Evolutionary conservation across 495 filamentous ascomycete genomes (phyloP), one percentile per base, ranked within the genome.

Genomic region (Penicillium silybi): DNA sequence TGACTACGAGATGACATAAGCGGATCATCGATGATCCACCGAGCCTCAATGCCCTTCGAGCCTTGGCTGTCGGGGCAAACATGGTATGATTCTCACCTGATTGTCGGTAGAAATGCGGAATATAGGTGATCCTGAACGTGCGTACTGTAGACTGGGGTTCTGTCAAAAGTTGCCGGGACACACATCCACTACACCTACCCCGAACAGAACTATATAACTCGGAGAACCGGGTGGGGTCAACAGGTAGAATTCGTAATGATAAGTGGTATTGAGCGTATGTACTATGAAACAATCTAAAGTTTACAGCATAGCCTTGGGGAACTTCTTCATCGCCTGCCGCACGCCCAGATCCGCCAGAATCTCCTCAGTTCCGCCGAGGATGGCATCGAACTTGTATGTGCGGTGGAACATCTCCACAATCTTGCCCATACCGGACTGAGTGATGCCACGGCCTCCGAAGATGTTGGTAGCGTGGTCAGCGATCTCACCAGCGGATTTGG

Each of bases 361-460:
- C 72, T 93, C 89, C 69, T 95, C 89, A 11, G 88, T 85, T 2
- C 89, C 89, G 44, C 90, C 89, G 5, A 95, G 69, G 54, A 95
- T 92, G 13, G 90, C 83, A 68, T 95, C 89, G 59, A 93, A 93
- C 74, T 93, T 93, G 70, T 93, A 92, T 0, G 84, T 88, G 27
- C 88, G 78, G 63, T 90, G 77, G 75, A 92, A 92, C 74, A 84
- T 83, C 72, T 93, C 90, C 32, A 93, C 80, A 20, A 88, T 73
- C 38, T 79, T 78, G 23, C 90, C 89, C 89, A 93, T 95, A 25
- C 90, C 89, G 1, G 75, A 80, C 71, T 91, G 86, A 2, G 89
- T 95, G 16, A 95, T 62, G 1, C 84, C 89, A 53, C 89, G 78
- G 5, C 90, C 89, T 40, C 89, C 90, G 66, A 90, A 95, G 66